These are phyloP conservation scores for Penicillium expansum DNA, from an alignment of 2,329 filamentous ascomycete genomes.

Conservation along the genomic window DNA sequence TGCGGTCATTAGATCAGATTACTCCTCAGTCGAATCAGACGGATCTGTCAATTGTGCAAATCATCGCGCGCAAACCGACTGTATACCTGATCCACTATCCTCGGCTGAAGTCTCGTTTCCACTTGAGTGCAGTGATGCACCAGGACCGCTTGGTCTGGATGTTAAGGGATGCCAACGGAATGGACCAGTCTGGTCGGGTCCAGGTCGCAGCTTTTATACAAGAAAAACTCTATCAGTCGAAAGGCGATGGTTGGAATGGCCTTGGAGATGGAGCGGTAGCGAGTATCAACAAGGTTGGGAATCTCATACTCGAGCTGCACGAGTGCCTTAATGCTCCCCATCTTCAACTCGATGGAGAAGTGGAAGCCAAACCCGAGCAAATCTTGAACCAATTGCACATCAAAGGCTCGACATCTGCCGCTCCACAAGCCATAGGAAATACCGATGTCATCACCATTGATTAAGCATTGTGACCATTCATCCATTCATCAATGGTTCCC, in stretches of 20 bases:
- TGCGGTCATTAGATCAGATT: constrained; percentile 38
- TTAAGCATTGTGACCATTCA: constrained; percentile 12
- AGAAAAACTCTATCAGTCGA: constrained; percentile 36
- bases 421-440: constrained; percentile 13
- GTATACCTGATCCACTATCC: constrained; percentile 39
- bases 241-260: constrained; percentile 42
- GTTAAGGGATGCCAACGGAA: constrained; percentile 29
- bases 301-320: constrained; percentile 34
- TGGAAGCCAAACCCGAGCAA: constrained; percentile 7
- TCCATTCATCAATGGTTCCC: not conserved
- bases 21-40: constrained; percentile 25
- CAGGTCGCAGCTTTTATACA: constrained; percentile 26
- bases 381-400: not conserved
- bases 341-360: constrained; percentile 12
- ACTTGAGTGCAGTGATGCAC: constrained; percentile 29
- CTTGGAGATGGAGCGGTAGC: constrained; percentile 40
- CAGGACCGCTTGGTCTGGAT: constrained; percentile 35
- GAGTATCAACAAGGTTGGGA: constrained; percentile 31
- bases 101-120: constrained; percentile 32
- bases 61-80: constrained; percentile 38
- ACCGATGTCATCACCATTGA: constrained; percentile 41
- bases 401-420: not conserved
- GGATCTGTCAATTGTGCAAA: constrained; percentile 28
- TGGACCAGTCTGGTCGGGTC: constrained; percentile 17
- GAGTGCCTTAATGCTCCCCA: constrained; percentile 26